Percentiles rank a stretch among this genome's conserved stretches.
Conservation (phyloP, 106 monocot genomes). For the Triglochin maritima region DNA sequence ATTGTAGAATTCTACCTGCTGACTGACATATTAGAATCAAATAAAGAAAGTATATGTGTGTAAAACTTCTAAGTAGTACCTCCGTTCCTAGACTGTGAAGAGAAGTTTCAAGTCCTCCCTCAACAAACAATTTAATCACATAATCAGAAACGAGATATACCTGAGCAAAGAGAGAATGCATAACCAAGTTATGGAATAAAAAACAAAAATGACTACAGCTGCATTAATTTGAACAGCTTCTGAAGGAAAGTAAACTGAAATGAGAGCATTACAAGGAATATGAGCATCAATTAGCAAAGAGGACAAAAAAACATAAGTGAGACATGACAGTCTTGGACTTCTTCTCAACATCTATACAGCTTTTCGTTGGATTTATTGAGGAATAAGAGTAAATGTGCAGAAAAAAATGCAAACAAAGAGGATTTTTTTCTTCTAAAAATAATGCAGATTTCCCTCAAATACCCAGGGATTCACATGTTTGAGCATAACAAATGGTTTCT, state of each 20-base stretch:
- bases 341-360: no score
- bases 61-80: slow-evolving; percentile 25
- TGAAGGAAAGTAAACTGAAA: background rate
- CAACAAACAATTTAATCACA: slow-evolving; percentile 79
- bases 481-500: no score
- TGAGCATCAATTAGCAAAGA: background rate
- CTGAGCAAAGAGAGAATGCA: slow-evolving; percentile 29
- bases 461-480: no score
- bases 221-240: background rate
- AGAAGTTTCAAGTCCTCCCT: slow-evolving; percentile 60
- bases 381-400: no score
- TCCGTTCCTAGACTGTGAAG: slow-evolving; percentile 71
- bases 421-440: no score
- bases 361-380: no score
- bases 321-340: no score
- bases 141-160: slow-evolving; percentile 75
- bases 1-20: slow-evolving; percentile 85
- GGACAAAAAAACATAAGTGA: background rate
- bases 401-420: no score
- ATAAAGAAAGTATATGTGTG: slow-evolving; percentile 1
- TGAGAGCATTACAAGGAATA: background rate
- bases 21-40: background rate
- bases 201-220: background rate
- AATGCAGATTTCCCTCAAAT: no score
- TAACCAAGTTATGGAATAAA: background rate